phyloP scores from a whole-genome alignment of 768 basidiomycete species.

The Lanmaoa pseudosensibilis region DNA sequence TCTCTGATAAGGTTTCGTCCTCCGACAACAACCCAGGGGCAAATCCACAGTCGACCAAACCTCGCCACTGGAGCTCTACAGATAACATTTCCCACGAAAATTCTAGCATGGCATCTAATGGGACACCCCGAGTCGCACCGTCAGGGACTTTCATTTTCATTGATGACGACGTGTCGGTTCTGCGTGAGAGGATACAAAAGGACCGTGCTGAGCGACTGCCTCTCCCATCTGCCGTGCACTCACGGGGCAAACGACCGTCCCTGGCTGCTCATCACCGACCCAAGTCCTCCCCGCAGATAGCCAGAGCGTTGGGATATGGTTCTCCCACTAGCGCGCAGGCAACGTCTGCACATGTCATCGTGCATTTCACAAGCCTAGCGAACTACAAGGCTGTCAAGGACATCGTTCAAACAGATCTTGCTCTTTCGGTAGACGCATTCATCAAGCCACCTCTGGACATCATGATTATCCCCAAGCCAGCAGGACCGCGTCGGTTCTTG shows the following conservation, averaged over 20 bases:
- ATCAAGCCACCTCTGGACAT: slow-evolving; percentile 72
- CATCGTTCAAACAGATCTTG: slow-evolving; percentile 60
- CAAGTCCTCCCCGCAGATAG: slow-evolving; percentile 78
- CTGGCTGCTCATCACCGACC: slow-evolving; percentile 68
- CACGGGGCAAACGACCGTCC: slow-evolving; percentile 63
- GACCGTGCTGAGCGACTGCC: slow-evolving; percentile 55
- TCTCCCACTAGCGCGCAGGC: slow-evolving; percentile 30
- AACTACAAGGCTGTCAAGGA: slow-evolving; percentile 91
- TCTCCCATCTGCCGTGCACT: slow-evolving; percentile 39
- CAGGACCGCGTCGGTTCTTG: slow-evolving; percentile 89
- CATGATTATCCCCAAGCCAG: slow-evolving; percentile 96
- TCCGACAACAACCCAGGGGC: slow-evolving; percentile 4
- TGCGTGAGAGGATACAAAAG: slow-evolving; percentile 72
- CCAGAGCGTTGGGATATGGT: slow-evolving; percentile 49
- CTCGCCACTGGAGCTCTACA: slow-evolving; percentile 23
- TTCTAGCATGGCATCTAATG: slow-evolving; percentile 19
- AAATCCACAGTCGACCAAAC: slow-evolving; percentile 13
- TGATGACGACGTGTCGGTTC: slow-evolving; percentile 84
- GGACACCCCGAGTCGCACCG: slow-evolving; percentile 25
- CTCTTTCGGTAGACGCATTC: slow-evolving; percentile 46
- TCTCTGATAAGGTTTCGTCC: slow-evolving; percentile 16
- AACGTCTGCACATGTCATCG: slow-evolving; percentile 45
- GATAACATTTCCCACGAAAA: slow-evolving; percentile 25
- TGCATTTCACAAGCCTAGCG: slow-evolving; percentile 89
- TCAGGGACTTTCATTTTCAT: slow-evolving; percentile 76